Evolutionary conservation across 2,329 filamentous ascomycete species (phyloP).

Genomic region (Xylariaceae sp.): DNA sequence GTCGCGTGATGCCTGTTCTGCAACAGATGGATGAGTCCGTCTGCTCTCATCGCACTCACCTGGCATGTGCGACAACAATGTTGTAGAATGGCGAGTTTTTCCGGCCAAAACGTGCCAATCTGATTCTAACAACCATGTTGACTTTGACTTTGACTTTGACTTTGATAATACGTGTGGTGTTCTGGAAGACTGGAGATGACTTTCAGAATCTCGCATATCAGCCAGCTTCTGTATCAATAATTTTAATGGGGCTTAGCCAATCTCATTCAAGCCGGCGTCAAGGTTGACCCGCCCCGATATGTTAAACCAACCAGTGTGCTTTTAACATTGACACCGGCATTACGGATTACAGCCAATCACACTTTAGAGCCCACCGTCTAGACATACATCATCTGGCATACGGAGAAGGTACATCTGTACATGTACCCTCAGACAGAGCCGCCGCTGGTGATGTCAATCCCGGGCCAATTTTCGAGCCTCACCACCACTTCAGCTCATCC

Average conservation of each 20-base stretch:
- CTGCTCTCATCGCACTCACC: slow-evolving; percentile 49
- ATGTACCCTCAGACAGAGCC: too few relatives aligned
- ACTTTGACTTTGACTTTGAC: slow-evolving; percentile 3
- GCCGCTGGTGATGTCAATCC: slow-evolving; percentile 28
- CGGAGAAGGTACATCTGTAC: slow-evolving; percentile 3
- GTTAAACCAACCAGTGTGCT: too few relatives aligned
- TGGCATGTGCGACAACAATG: slow-evolving; percentile 89
- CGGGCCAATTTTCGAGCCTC: not conserved
- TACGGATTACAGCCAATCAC: slow-evolving; percentile 27
- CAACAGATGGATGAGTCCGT: slow-evolving; percentile 1
- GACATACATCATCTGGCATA: slow-evolving; percentile 9
- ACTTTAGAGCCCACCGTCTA: not conserved
- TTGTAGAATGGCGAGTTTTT: slow-evolving; percentile 92
- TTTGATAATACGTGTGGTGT: not conserved
- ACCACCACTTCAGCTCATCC: not conserved
- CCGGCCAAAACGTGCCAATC: slow-evolving; percentile 89
- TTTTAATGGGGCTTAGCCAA: too few relatives aligned
- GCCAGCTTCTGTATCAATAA: slow-evolving; percentile 20
- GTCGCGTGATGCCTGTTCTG: not conserved
- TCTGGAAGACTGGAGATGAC: too few relatives aligned
- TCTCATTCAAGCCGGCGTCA: slow-evolving; percentile 26
- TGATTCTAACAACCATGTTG: slow-evolving; percentile 86
- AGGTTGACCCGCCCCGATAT: slow-evolving; percentile 41
- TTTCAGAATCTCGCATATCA: too few relatives aligned
- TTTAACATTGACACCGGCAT: too few relatives aligned